phyloP scores from a whole-genome alignment of 495 filamentous ascomycete genomes.

The Thermothielavioides terrestris region DNA sequence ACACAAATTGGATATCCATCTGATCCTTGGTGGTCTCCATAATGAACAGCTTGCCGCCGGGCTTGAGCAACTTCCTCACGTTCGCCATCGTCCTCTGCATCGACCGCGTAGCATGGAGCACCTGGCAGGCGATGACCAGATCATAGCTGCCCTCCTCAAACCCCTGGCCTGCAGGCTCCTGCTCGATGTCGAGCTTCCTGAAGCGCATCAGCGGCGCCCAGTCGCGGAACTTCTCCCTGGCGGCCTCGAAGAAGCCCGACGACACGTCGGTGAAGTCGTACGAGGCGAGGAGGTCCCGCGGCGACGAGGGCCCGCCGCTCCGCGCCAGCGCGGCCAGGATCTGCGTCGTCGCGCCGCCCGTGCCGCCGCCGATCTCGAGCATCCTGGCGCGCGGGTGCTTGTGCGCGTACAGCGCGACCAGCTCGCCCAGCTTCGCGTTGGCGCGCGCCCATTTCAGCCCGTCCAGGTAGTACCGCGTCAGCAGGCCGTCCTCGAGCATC shows the following conservation, averaged over 20 bases:
- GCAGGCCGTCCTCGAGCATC: conserved; percentile 24
- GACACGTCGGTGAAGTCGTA: conserved; percentile 50
- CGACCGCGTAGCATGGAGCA: conserved; percentile 44
- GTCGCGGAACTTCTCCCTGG: conserved; percentile 35
- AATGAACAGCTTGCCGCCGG: conserved; percentile 31
- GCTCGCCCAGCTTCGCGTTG: conserved; percentile 22
- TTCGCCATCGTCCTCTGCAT: conserved; percentile 41
- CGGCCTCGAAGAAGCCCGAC: conserved; percentile 42
- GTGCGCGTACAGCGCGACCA: conserved; percentile 27
- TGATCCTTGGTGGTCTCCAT: conserved; percentile 31
- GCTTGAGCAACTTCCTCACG: conserved; percentile 33
- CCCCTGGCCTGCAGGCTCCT: conserved; percentile 37
- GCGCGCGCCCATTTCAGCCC: conserved; percentile 24
- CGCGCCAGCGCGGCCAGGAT: conserved; percentile 28
- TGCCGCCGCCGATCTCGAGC: conserved; percentile 47
- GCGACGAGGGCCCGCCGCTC: too few relatives aligned
- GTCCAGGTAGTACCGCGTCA: conserved; percentile 23
- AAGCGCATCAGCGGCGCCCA: conserved; percentile 27
- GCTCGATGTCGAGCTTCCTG: conserved; percentile 39
- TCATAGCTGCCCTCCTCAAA: conserved; percentile 41
- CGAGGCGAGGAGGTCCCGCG: too few relatives aligned
- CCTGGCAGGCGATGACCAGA: conserved; percentile 44
- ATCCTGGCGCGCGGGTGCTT: conserved; percentile 35
- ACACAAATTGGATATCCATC: conserved; percentile 22
- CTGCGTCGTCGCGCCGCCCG: conserved; percentile 39